Evolutionary conservation across 73 alveolate genomes (phyloP).

Genomic region (Effrenium voratum): DNA sequence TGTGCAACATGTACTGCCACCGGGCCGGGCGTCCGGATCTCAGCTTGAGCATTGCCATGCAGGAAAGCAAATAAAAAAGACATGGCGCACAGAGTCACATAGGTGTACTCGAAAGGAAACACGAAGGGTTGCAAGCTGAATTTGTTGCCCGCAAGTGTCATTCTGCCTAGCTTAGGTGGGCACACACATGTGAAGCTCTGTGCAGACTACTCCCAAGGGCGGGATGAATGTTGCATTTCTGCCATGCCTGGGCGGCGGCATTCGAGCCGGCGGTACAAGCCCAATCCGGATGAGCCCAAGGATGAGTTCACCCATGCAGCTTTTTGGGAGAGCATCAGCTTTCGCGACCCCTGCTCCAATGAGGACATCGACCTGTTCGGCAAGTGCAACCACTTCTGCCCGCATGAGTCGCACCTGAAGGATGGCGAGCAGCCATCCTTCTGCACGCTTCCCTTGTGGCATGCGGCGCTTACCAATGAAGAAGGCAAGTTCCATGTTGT

Average conservation of each 20-base stretch:
- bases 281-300: slow-evolving; percentile 41
- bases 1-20: slow-evolving; percentile 66
- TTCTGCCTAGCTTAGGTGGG: neutral
- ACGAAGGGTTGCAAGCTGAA: neutral
- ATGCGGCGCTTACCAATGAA: neutral
- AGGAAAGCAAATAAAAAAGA: too few species aligned
- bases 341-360: slow-evolving; percentile 29
- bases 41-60: neutral
- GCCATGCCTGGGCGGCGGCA: slow-evolving; percentile 37
- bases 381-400: slow-evolving; percentile 52
- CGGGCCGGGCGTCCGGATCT: slow-evolving; percentile 14
- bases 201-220: slow-evolving; percentile 6
- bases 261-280: slow-evolving; percentile 17
- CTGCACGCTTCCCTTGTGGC: slow-evolving; percentile 56
- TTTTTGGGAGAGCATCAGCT: slow-evolving; percentile 23
- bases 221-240: neutral
- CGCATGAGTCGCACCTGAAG: slow-evolving; percentile 25
- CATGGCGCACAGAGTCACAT: neutral
- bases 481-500: neutral
- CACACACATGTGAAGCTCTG: slow-evolving; percentile 43
- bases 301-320: slow-evolving; percentile 65
- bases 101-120: neutral
- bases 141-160: neutral
- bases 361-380: slow-evolving; percentile 10
- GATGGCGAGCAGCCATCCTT: slow-evolving; percentile 32